Evolutionary conservation across 495 filamentous ascomycete genomes (phyloP).

Genomic region (Trichoderma virens): DNA sequence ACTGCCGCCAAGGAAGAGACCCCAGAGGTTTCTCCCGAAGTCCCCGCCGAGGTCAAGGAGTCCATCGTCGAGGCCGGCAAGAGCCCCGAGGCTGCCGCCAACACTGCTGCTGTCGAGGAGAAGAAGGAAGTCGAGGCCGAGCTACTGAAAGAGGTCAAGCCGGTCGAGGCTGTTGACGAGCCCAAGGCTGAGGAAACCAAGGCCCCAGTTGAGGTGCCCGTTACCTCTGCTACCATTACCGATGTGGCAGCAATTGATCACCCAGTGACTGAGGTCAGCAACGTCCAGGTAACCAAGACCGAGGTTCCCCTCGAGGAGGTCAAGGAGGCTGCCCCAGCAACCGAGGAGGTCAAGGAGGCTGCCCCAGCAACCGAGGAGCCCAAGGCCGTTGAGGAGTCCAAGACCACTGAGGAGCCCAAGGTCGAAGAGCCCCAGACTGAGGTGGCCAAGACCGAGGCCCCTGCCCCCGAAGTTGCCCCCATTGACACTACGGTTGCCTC

Average conservation of each 20-base stretch:
- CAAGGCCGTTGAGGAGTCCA: conserved; percentile 19
- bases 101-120: conserved; percentile 59
- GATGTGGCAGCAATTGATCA: not conserved
- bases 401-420: conserved; percentile 16
- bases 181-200: conserved; percentile 13
- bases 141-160: conserved; percentile 43
- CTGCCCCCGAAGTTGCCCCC: conserved; percentile 15
- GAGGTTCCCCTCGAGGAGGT: conserved; percentile 18
- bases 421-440: no score
- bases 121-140: conserved; percentile 71
- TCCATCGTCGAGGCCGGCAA: conserved; percentile 57
- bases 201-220: conserved; percentile 4
- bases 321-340: conserved; percentile 11
- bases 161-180: conserved; percentile 33
- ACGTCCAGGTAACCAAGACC: conserved; percentile 9
- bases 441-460: conserved; percentile 14
- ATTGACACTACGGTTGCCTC: conserved; percentile 14
- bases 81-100: conserved; percentile 63
- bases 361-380: conserved; percentile 14
- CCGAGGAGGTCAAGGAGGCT: conserved; percentile 20
- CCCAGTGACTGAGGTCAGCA: not conserved
- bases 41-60: conserved; percentile 66
- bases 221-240: conserved; percentile 10
- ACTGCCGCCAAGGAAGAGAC: conserved; percentile 26
- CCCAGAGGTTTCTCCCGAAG: conserved; percentile 39